A percentile compares a stretch with the other conserved stretches of the same genome.
Conservation (phyloP, 768 basidiomycete genomes). For the Paxillus rubicundulus region DNA sequence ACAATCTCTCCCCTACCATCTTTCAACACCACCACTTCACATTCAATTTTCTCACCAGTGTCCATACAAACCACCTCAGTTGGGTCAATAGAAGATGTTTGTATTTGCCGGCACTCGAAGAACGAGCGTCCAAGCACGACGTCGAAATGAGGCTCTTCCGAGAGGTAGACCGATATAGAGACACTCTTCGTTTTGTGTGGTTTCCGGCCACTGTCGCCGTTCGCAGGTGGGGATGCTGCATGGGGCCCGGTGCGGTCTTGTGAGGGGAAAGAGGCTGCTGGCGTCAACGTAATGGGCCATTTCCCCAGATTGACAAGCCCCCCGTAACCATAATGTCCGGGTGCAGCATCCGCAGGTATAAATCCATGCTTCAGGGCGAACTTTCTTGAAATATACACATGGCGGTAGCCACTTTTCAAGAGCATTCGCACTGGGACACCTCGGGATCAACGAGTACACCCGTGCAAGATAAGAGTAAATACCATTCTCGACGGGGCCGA, state of each 20-base stretch:
- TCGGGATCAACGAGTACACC: background rate
- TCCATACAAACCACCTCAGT: slow-evolving; percentile 92
- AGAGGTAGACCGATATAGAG: slow-evolving; percentile 71
- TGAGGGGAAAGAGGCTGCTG: slow-evolving; percentile 14
- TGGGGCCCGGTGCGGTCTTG: background rate
- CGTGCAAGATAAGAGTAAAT: slow-evolving; percentile 16
- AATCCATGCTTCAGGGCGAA: slow-evolving; percentile 89
- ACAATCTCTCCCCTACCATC: slow-evolving; percentile 90
- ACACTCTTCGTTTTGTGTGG: slow-evolving; percentile 38
- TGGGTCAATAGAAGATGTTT: slow-evolving; percentile 76
- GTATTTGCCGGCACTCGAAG: slow-evolving; percentile 78
- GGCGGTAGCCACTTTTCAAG: slow-evolving; percentile 84
- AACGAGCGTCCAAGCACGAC: slow-evolving; percentile 90
- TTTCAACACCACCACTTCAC: slow-evolving; percentile 88
- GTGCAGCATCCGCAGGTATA: slow-evolving; percentile 81
- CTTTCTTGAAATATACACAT: slow-evolving; percentile 93
- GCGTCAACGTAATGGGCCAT: slow-evolving; percentile 77
- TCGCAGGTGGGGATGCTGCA: background rate
- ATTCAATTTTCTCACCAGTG: slow-evolving; percentile 87
- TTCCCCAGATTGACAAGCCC: slow-evolving; percentile 83
- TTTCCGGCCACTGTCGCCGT: background rate
- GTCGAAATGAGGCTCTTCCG: slow-evolving; percentile 95
- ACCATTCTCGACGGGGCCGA: slow-evolving; percentile 91
- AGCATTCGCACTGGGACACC: slow-evolving; percentile 77
- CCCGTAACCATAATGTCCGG: slow-evolving; percentile 91